A percentile compares a stretch with the other conserved stretches of the same genome.
These are phyloP conservation scores for cucumber (Cucumis sativus) DNA, from an alignment of 306 rosid genomes.

Conservation along the genomic window DNA sequence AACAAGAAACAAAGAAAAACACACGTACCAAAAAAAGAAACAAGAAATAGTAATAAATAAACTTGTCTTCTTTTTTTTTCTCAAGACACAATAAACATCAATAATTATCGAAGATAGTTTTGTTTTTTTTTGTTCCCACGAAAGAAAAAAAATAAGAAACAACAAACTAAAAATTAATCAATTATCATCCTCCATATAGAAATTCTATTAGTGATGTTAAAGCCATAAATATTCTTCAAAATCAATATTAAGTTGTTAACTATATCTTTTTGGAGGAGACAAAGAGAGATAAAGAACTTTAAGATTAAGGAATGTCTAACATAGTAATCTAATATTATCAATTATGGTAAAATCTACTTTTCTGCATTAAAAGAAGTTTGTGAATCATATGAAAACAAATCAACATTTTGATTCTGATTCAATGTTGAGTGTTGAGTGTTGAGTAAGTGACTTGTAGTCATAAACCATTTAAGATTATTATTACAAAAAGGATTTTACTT, in stretches of 20 bases:
- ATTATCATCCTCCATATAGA: too few relatives aligned
- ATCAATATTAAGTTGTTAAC: not conserved
- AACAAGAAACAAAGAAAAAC: too few relatives aligned
- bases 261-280: not conserved
- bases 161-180: too few relatives aligned
- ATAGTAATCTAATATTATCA: not conserved
- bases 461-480: not conserved
- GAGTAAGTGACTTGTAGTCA: not conserved
- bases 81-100: too few relatives aligned
- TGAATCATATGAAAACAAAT: not conserved
- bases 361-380: not conserved
- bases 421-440: conserved; percentile 11
- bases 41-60: too few relatives aligned
- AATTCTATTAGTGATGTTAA: too few relatives aligned
- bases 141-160: too few relatives aligned
- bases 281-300: not conserved
- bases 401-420: not conserved
- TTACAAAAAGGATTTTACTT: not conserved
- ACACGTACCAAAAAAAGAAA: too few relatives aligned
- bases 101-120: too few relatives aligned
- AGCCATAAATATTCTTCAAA: not conserved
- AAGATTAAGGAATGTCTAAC: not conserved
- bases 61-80: too few relatives aligned
- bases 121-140: too few relatives aligned
- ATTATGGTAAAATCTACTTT: not conserved